Conservation (phyloP, 2,329 filamentous ascomycete species). For the Thielaviopsis ethacetica region DNA sequence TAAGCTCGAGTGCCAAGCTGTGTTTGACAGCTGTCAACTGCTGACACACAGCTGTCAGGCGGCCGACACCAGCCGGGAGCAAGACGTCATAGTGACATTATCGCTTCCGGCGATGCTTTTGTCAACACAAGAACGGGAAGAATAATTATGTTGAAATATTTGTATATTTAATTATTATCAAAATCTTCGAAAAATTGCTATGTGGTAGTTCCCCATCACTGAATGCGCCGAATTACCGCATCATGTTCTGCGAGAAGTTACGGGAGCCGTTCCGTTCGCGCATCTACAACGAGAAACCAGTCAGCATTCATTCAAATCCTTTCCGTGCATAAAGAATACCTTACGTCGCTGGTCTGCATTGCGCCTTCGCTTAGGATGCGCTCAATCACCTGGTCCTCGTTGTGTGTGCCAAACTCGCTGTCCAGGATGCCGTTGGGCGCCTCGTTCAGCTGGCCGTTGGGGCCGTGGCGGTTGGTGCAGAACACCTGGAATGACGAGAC, state of each 20-base stretch:
- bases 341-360: conserved; percentile 5
- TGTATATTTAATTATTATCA: background rate
- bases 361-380: conserved; percentile 35
- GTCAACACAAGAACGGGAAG: too few relatives aligned
- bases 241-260: conserved; percentile 32
- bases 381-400: conserved; percentile 66
- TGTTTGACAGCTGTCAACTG: background rate
- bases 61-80: too few relatives aligned
- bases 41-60: background rate
- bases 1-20: background rate
- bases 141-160: background rate
- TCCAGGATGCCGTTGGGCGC: conserved; percentile 63
- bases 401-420: conserved; percentile 70
- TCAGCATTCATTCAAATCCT: background rate
- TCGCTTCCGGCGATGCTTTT: background rate
- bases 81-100: background rate
- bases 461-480: conserved; percentile 77
- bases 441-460: conserved; percentile 60
- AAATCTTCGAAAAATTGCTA: background rate
- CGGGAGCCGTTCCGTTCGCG: conserved; percentile 33
- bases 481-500: conserved; percentile 83
- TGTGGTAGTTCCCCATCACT: background rate
- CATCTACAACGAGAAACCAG: conserved; percentile 22
- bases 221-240: background rate
- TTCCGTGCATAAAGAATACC: background rate